Base-by-base conservation (phyloP, 768 basidiomycete genomes). In the Dacryopinax spathularia region DNA sequence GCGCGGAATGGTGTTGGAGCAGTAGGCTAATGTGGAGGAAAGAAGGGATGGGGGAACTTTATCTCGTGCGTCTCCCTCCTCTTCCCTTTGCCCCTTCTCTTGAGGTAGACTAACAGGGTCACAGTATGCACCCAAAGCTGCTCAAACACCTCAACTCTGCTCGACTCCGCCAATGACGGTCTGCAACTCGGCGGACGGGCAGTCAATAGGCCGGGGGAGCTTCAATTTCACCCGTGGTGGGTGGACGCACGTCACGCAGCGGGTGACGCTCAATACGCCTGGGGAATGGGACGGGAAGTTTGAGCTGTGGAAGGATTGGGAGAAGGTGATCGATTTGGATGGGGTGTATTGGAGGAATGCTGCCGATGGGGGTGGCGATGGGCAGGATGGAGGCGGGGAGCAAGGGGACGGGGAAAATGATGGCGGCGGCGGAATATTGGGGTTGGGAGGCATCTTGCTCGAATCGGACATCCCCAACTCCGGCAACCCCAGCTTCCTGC, bases 231-330 rank as follows among this genome's bases (percentile, higher is more conserved):
- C 75, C 0, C 66, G 73, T 2, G 89, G 88, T 0, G 75, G 71
- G 36, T 92, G 89, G 89, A 90, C 89, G 39, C 81, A 75, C 34
- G 75, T 91, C 22, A 68, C 70, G n/a, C 89, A 91, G 71, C 85
- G 81, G 0, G 82, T 91, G 25, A 70, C 72, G 37, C 78, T 91
- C 61, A 91, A 91, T 69, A 87, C 85, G 0, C 88, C 88, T 0
- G 89, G 89, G 5, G 60, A 75, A 65, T 82, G 80, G 65, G 81
- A 91, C 68, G 89, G 89, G 2, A 70, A 67, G 0, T 89, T 91
- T 70, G 69, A 70, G 20, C 78, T 91, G 10, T 77, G 81, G 34
- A 84, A 88, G n/a, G 74, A 90, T 65, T 87, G 85, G 0, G 65
- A 72, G 63, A 69, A 67, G n/a, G 79, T 78, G 12, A 81, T 90